Percentiles rank a stretch among this genome's conserved stretches.
phyloP scores from a whole-genome alignment of 202 grass and related monocot species.

The Musa balbisiana region DNA sequence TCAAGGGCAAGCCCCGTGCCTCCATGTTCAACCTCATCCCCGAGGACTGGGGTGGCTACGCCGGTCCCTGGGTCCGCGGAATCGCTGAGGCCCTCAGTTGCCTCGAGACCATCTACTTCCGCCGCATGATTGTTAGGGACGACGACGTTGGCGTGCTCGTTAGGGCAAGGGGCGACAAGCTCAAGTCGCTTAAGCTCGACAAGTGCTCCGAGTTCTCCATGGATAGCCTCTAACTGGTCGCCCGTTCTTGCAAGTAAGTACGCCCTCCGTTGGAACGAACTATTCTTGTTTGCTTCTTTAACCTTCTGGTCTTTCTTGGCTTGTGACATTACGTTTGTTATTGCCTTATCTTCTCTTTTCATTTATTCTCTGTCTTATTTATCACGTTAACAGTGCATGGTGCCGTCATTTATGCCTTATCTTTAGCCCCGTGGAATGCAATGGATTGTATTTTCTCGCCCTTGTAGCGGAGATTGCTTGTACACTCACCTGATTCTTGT shows the following conservation, averaged over 20 bases:
- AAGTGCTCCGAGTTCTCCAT: conserved; percentile 89
- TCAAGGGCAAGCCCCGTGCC: conserved; percentile 73
- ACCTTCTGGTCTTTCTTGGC: neutral
- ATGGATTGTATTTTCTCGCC: neutral
- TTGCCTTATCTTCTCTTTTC: neutral
- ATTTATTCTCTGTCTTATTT: neutral
- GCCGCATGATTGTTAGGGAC: conserved; percentile 65
- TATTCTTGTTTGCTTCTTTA: conserved; percentile 4
- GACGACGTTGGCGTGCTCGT: conserved; percentile 54
- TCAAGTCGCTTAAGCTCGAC: conserved; percentile 75
- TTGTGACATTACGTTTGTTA: neutral
- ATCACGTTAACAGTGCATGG: neutral
- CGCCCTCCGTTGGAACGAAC: neutral
- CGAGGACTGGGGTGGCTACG: conserved; percentile 78
- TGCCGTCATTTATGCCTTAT: neutral
- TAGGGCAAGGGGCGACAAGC: conserved; percentile 44
- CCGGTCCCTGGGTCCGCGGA: conserved; percentile 53
- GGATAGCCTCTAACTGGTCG: conserved; percentile 41
- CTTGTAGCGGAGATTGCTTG: no score
- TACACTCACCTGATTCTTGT: no score
- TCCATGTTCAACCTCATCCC: conserved; percentile 95
- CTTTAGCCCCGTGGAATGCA: neutral
- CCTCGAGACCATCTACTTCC: conserved; percentile 70
- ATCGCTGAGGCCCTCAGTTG: conserved; percentile 47
- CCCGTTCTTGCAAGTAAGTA: conserved; percentile 62